These are phyloP conservation scores for Gyromitra esculenta DNA, from an alignment of 2,329 filamentous ascomycete species.

Conservation along the genomic window DNA sequence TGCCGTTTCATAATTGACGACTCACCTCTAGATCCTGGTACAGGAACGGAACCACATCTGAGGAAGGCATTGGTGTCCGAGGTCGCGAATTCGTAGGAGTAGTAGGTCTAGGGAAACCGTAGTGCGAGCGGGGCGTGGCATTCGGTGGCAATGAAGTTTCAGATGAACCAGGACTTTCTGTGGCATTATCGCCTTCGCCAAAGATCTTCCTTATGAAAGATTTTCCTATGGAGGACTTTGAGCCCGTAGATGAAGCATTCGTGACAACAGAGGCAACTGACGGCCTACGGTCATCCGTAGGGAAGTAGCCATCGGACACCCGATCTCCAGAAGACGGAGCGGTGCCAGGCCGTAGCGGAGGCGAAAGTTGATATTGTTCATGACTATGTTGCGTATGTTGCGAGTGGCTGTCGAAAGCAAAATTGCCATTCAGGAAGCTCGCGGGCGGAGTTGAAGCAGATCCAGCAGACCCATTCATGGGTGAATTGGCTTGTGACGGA, in stretches of 20 bases:
- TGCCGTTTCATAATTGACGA: constrained; percentile 58
- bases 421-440: constrained; percentile 53
- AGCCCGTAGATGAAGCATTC: constrained; percentile 83
- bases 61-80: constrained; percentile 84
- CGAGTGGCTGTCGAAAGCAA: constrained; percentile 48
- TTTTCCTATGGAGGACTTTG: constrained; percentile 73
- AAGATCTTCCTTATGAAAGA: constrained; percentile 83
- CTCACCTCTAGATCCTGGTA: constrained; percentile 85
- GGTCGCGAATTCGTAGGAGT: constrained; percentile 82
- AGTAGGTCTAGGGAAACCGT: constrained; percentile 76
- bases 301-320: constrained; percentile 56
- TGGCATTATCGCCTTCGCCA: constrained; percentile 81
- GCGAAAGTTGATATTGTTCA: constrained; percentile 49
- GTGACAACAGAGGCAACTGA: constrained; percentile 89
- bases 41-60: constrained; percentile 96
- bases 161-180: constrained; percentile 75
- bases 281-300: constrained; percentile 76
- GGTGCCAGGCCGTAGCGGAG: constrained; percentile 50
- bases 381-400: constrained; percentile 35
- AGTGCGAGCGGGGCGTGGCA: constrained; percentile 77
- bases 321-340: constrained; percentile 50
- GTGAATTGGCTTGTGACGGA: constrained; percentile 48
- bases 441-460: constrained; percentile 43
- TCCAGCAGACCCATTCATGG: constrained; percentile 42
- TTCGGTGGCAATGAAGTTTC: constrained; percentile 72